phyloP scores from a whole-genome alignment of 495 filamentous ascomycete species.

The Neurospora terricola region DNA sequence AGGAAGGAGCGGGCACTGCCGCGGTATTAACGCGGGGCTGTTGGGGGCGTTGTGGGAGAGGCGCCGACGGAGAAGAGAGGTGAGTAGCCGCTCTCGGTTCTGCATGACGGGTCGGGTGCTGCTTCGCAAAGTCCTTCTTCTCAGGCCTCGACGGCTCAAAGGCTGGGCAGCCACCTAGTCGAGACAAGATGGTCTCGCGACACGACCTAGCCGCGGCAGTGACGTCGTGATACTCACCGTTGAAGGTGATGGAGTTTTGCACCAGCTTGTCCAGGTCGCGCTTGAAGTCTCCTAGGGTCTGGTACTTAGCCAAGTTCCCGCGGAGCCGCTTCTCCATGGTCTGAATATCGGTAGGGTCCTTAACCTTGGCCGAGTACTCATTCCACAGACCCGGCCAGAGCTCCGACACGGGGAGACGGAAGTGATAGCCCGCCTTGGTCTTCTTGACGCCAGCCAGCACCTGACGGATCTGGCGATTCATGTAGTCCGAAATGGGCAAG shows the following conservation, averaged over 20 bases:
- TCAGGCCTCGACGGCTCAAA: conserved; percentile 43
- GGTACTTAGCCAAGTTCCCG: conserved; percentile 53
- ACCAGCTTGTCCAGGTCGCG: conserved; percentile 67
- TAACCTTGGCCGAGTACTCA: conserved; percentile 64
- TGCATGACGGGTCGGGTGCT: conserved; percentile 37
- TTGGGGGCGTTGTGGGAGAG: conserved; percentile 17
- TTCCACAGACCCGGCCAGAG: conserved; percentile 40
- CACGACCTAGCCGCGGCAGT: conserved; percentile 52
- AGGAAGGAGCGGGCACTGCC: conserved; percentile 1
- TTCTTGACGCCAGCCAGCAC: conserved; percentile 67
- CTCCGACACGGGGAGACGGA: conserved; percentile 58
- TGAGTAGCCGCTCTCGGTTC: conserved; percentile 31
- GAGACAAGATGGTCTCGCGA: conserved; percentile 48
- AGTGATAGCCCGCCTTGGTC: conserved; percentile 62
- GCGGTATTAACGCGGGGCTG: conserved; percentile 13
- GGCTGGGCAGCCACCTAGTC: conserved; percentile 41
- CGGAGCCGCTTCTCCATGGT: conserved; percentile 75
- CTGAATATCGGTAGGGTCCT: conserved; percentile 70
- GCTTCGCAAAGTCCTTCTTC: conserved; percentile 40
- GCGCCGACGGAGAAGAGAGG: conserved; percentile 36
- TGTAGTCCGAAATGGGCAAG: conserved; percentile 33
- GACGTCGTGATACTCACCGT: conserved; percentile 65
- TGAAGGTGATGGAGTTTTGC: conserved; percentile 68
- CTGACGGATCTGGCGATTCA: conserved; percentile 35
- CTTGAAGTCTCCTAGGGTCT: conserved; percentile 51